Base-by-base conservation (phyloP, 345 rosid genomes). In the Camelina hispida region DNA sequence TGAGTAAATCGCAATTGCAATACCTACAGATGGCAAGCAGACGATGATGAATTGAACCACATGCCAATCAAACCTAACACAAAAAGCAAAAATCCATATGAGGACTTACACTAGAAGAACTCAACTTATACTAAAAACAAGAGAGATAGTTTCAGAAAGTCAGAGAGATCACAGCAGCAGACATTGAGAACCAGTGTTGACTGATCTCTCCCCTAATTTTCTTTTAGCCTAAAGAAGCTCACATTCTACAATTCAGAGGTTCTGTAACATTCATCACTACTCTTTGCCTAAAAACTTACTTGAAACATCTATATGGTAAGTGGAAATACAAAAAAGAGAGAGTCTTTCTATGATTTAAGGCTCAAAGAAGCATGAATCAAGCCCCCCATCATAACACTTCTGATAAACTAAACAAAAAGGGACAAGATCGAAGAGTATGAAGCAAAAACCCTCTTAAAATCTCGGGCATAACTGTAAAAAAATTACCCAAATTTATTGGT, bases 21-120 rank as follows among this genome's bases (percentile, higher is more conserved):
- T 90, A 94, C 97, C 97, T 71, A 94, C 62, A 38, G 98, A 89
- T 74, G 98, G 98, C 91, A 90, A 72, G 87, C 93, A 91, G 75
- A 81, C 93, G 79, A 94, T 91, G 84, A 91, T 91, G 77, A 94
- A 85, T 52, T 94, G 95, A 76, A 94, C 97, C 77, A 90, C 87
- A 85, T 94, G 98, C 80, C 93, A 91, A 72, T 91, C 98, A 53
- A 90, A 11, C 87, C 98, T 95, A 91, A 55, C 65, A 85, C 76
- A 66, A 28, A 66, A 84, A 30, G 40, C 67, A 66, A 34, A 28
- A 66, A 60, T 38, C 32, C 68, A 62, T 9, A 62, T 42, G 35
- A 71, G 22, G 3, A 20, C 60, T 54, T 53, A 50, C 56, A 50
- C 56, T 55, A 20, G 12, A 57, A 56, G 13, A 71, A 38, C 55